Evolutionary conservation across 768 basidiomycete genomes (phyloP), one percentile per base, ranked within the genome.

Genomic region (Pleurotus ostreatus): DNA sequence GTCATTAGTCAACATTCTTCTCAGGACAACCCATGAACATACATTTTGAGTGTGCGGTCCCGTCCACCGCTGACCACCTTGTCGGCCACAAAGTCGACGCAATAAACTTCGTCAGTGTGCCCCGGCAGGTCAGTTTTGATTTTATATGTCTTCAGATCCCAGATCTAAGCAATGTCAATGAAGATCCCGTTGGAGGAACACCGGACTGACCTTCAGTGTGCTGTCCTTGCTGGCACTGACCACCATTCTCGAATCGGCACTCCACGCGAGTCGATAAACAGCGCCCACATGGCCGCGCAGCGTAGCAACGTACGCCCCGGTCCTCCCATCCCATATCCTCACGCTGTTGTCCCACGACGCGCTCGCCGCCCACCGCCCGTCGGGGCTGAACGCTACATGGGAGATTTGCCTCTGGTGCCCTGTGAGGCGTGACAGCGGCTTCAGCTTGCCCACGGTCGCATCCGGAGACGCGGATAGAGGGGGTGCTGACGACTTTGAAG

Each of bases 1-100:
- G 20, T 20, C 54, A 46, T 23, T 22, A 30, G 25, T 22, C 23
- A 56, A 39, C 7, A n/a, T 9, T 30, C 20, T 1, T 20, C 12
- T 45, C 20, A 48, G 51, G 52, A n/a, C 15, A 45, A 43, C 12
- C 16, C 18, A 8, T 1, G 4, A 41, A 74, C 92, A 62, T 66
- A 97, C 92, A 98, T 98, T 74, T 97, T 97, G 9, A 98, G 84
- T 16, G 84, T 88, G 63, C 85, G 83, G 72, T 98, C 96, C 44
- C 89, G 75, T 12, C 96, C 96, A n/a, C 95, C 96, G 66, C 93
- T 96, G 61, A 97, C 94, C n/a, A 98, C 82, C 70, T 99, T 99
- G 74, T 99, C 96, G 0, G 94, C 95, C 1, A 99, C 95, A 67
- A 97, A 99, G 71, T 98, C 96, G 13, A 99, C 96, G 65, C 96